A percentile compares a stretch with the other conserved stretches of the same genome.
Evolutionary conservation across 805 yeast genomes (phyloP).

Genomic region (Yamadazyma insecticola): DNA sequence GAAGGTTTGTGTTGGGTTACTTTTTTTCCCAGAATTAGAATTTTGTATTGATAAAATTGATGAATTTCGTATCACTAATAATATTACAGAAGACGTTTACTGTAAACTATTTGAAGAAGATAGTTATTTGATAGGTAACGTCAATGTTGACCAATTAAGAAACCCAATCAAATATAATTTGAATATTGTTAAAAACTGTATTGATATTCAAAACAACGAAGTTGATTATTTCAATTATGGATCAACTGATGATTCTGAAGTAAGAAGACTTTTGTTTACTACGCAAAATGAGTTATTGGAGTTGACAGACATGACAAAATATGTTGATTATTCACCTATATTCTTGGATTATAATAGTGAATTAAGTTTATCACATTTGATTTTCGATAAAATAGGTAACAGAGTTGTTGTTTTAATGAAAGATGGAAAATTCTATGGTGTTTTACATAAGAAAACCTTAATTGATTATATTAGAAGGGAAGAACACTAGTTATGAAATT

Average conservation of each 20-base stretch:
- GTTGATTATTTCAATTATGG: slow-evolving; percentile 25
- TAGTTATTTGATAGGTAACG: slow-evolving; percentile 1
- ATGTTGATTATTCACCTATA: slow-evolving; percentile 44
- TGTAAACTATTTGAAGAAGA: slow-evolving; percentile 20
- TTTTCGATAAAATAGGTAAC: slow-evolving; percentile 50
- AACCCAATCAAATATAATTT: slow-evolving; percentile 7
- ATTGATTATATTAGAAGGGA: slow-evolving; percentile 37
- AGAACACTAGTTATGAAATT: slow-evolving; percentile 1
- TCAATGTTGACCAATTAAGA: slow-evolving; percentile 4
- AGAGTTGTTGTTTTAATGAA: slow-evolving; percentile 43
- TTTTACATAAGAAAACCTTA: slow-evolving; percentile 49
- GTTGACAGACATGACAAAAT: slow-evolving; percentile 36
- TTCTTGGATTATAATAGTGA: slow-evolving; percentile 45
- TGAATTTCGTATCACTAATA: slow-evolving; percentile 20
- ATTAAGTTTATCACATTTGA: slow-evolving; percentile 44
- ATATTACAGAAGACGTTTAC: slow-evolving; percentile 23
- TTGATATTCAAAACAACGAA: slow-evolving; percentile 1
- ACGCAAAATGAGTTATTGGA: slow-evolving; percentile 10
- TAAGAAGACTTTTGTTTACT: slow-evolving; percentile 3
- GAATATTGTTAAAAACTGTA: slow-evolving; percentile 6
- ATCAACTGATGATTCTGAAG: slow-evolving; percentile 5
- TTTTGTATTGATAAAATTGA: slow-evolving; percentile 44
- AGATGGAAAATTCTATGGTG: slow-evolving; percentile 46
- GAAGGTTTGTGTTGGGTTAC: slow-evolving; percentile 36
- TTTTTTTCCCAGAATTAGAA: slow-evolving; percentile 50